Conservation (phyloP, 306 rosid genomes). For the Nissolia schottii region DNA sequence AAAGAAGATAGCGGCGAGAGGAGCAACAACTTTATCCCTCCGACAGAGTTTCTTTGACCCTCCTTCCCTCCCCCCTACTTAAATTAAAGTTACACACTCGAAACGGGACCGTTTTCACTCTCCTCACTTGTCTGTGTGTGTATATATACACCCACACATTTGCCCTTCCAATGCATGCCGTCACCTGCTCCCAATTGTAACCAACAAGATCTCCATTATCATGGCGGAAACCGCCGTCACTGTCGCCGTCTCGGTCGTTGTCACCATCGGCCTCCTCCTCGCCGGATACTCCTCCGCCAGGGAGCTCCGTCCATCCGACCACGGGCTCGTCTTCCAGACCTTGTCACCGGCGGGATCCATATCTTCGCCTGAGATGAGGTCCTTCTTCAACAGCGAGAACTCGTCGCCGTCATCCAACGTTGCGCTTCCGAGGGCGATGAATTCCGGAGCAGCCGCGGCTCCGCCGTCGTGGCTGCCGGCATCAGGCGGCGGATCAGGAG, state of each 20-base stretch:
- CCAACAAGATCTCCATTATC: neutral
- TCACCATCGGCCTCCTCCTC: slow-evolving; percentile 16
- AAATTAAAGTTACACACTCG: neutral
- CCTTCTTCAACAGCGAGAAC: slow-evolving; percentile 57
- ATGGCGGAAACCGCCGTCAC: slow-evolving; percentile 24
- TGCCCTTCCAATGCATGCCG: neutral
- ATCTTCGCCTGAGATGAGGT: slow-evolving; percentile 48
- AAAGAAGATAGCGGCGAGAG: slow-evolving; percentile 36
- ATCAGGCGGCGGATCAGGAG: neutral
- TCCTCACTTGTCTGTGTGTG: no score
- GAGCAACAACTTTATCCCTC: neutral
- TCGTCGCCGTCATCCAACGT: slow-evolving; percentile 32
- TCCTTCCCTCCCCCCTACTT: neutral
- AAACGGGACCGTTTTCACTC: slow-evolving; percentile 25
- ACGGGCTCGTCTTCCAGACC: slow-evolving; percentile 67
- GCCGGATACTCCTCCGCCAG: slow-evolving; percentile 38
- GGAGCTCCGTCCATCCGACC: slow-evolving; percentile 89
- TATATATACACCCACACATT: neutral
- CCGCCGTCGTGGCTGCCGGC: slow-evolving; percentile 38
- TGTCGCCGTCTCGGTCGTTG: neutral
- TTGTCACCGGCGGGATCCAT: slow-evolving; percentile 25
- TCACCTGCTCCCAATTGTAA: neutral
- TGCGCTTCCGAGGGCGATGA: slow-evolving; percentile 53
- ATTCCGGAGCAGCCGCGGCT: slow-evolving; percentile 31
- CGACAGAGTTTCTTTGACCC: slow-evolving; percentile 24